These are phyloP conservation scores for Paraconiothyrium sp. DNA, from an alignment of 2,329 filamentous ascomycete genomes.

Conservation along the genomic window DNA sequence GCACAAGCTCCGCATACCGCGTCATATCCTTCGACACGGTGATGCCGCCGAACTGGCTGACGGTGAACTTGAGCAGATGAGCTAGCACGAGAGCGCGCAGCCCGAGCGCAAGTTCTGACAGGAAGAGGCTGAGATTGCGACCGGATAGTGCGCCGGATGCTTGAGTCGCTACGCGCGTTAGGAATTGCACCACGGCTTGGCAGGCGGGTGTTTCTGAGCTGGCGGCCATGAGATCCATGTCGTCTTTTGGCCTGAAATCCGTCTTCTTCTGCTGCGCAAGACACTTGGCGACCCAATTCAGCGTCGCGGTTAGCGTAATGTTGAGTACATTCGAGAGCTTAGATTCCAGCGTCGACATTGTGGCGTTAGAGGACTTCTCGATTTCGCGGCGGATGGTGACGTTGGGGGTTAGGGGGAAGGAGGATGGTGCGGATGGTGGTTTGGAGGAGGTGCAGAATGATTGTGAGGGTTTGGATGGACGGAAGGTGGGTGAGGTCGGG, in stretches of 20 bases:
- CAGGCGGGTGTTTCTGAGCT: conserved; percentile 79
- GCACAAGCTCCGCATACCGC: conserved; percentile 86
- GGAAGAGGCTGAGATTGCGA: conserved; percentile 82
- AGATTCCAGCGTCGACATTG: conserved; percentile 81
- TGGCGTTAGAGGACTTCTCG: conserved; percentile 80
- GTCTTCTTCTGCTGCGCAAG: conserved; percentile 83
- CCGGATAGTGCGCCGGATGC: conserved; percentile 78
- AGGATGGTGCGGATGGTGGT: conserved; percentile 91
- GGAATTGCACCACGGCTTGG: conserved; percentile 80
- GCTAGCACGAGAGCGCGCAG: conserved; percentile 83
- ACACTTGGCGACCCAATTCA: conserved; percentile 79
- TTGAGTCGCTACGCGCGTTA: conserved; percentile 71
- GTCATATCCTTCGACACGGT: conserved; percentile 97
- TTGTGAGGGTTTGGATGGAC: conserved; percentile 81
- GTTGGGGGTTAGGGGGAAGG: conserved; percentile 87
- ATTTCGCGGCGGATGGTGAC: conserved; percentile 90
- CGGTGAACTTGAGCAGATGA: conserved; percentile 93
- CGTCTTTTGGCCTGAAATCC: conserved; percentile 89
- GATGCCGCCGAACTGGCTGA: conserved; percentile 90
- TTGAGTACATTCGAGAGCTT: conserved; percentile 79
- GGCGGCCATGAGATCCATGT: conserved; percentile 59
- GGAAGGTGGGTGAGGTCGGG: conserved; percentile 88
- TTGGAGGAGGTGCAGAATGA: conserved; percentile 91
- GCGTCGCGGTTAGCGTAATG: conserved; percentile 74
- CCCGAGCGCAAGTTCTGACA: conserved; percentile 82